Evolutionary conservation across 2,329 filamentous ascomycete genomes (phyloP).

Genomic region (Capronia coronata): DNA sequence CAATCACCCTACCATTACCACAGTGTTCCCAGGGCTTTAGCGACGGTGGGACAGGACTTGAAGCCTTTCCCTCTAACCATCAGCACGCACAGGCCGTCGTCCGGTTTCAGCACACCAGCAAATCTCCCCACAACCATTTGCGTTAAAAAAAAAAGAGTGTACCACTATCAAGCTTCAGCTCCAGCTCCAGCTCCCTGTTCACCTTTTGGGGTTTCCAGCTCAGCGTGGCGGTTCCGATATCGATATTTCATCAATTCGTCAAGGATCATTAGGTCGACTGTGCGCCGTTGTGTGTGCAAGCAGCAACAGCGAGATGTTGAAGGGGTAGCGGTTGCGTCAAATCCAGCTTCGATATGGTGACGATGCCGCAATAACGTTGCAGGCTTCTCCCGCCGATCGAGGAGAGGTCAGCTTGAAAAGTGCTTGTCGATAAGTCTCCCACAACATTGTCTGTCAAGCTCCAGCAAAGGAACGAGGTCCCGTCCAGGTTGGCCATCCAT

Average conservation of each 20-base stretch:
- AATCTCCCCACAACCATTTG: neutral
- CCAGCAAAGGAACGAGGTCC: no score
- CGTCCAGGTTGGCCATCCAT: neutral
- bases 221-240: neutral
- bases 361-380: neutral
- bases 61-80: neutral
- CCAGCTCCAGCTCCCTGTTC: neutral
- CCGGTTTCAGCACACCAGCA: neutral
- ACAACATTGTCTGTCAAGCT: no score
- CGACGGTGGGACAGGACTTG: neutral
- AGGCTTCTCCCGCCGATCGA: neutral
- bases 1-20: neutral
- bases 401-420: neutral
- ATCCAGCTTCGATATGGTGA: neutral
- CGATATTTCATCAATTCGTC: neutral
- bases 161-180: neutral
- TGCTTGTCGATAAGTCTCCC: no score
- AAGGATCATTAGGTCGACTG: neutral
- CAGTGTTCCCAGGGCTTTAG: neutral
- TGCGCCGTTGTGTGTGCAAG: neutral
- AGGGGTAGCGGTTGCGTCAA: no score
- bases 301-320: neutral
- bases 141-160: neutral
- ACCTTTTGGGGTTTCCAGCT: neutral
- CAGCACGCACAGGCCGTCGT: neutral